Evolutionary conservation across 2,329 filamentous ascomycete genomes (phyloP), one percentile per base, ranked within the genome.

Genomic region (Arthroderma sp.): DNA sequence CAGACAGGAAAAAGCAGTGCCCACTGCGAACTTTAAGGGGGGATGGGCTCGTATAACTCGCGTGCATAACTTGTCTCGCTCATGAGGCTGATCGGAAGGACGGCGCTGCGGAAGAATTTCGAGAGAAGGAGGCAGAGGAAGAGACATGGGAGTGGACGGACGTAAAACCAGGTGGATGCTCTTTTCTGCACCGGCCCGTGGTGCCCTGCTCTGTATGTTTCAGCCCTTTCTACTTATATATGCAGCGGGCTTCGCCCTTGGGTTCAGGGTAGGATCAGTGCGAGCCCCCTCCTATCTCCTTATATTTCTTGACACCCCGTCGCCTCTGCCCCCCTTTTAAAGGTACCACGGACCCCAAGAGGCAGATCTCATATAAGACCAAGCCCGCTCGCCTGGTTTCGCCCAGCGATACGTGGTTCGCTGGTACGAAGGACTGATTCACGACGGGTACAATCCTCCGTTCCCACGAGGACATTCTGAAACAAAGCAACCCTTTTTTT

Each of bases 21-120:
- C n/a, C 44, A 44, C 41, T 13, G 28, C 28, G 43, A 49, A 31
- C 44, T 19, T 11, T 25, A 51, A 51, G 13, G 9, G n/a, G 44
- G 23, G 25, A 51, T 51, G n/a, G n/a, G 25, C 25, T 51, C 44
- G 44, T 51, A 51, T 51, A 47, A 51, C 39, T 51, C 25, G n/a
- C 23, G 19, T 33, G 44, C 44, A 51, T 33, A 51, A 51, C 15
- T 33, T n/a, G n/a, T n/a, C n/a, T n/a, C n/a, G n/a, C n/a, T 51
- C 25, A 33, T n/a, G 44, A 51, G 44, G 25, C 44, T 33, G 25
- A 51, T 51, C 44, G 44, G 44, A 28, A n/a, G 9, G 8, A 19
- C 25, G 44, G 44, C 28, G 25, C 7, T 51, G 28, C 25, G 25
- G 44, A 31, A n/a, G 44, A 33, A 25, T n/a, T n/a, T n/a, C n/a